A percentile compares a stretch with the other conserved stretches of the same genome.
Evolutionary conservation across 148 eudicot genomes (phyloP).

Genomic region (Arctostaphylos glauca): DNA sequence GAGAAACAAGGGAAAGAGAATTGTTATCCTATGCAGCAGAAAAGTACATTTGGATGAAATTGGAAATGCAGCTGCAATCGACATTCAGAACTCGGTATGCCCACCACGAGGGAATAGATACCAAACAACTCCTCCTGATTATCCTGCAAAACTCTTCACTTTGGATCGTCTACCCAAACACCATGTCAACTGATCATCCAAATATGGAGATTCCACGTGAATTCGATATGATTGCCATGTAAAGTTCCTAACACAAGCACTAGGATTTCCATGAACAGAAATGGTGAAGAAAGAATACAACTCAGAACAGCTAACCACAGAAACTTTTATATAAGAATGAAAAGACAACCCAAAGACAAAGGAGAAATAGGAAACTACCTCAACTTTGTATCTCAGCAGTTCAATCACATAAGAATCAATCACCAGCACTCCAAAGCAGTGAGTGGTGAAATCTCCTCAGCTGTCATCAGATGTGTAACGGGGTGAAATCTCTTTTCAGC

Average conservation of each 20-base stretch:
- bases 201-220: background rate
- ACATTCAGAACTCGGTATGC: background rate
- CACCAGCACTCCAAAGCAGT: slow-evolving; percentile 15
- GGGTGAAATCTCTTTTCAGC: slow-evolving; percentile 1
- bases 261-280: background rate
- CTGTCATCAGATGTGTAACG: background rate
- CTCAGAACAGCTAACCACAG: background rate
- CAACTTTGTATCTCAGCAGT: background rate
- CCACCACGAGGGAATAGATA: background rate
- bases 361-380: slow-evolving; percentile 17
- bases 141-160: background rate
- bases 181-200: slow-evolving; percentile 8
- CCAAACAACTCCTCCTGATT: background rate
- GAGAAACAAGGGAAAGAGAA: background rate
- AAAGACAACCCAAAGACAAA: background rate
- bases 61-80: background rate
- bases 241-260: background rate
- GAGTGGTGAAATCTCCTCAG: background rate
- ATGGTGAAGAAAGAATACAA: background rate
- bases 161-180: background rate
- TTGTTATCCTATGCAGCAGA: background rate
- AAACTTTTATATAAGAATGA: background rate
- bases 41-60: background rate
- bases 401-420: background rate
- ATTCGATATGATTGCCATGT: background rate